Evolutionary conservation across 345 rosid species (phyloP), one percentile per base, ranked within the genome.

Genomic region (Orychophragmus violaceus): DNA sequence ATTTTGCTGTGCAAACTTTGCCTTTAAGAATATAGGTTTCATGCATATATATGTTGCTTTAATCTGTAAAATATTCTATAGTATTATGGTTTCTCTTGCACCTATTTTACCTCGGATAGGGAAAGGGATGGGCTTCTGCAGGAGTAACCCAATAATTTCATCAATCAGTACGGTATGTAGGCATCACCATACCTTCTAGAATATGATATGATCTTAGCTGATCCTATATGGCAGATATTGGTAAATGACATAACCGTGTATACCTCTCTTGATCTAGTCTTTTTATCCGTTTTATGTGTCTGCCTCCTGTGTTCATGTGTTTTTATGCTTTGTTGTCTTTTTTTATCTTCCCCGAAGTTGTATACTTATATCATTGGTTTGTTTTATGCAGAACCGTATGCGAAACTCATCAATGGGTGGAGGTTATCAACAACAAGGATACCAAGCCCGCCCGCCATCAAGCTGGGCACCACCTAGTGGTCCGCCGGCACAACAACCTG

Each of bases 121-220:
- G 94, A 85, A 88, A 87, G 88, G 87, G 95, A 83, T 84, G 95
- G 87, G 86, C 96, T 81, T 89, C 96, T 78, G 96, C 99, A 79
- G 98, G 91, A 89, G 98, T 90, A 84, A 85, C 85, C 84, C 89
- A 79, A 79, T 90, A 82, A 78, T 80, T 85, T 82, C 89, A 82
- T 77, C 96, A 79, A 73, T 81, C 77, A 79, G 89, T 80, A 91
- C 99, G 99, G 97, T 95, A 95, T 91, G 99, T 95, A 70, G 96
- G 96, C 85, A 80, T 80, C 36, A n/a, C 72, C 65, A 77, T 80
- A 76, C 85, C 84, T 78, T 84, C 68, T 71, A 68, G 69, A 75
- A 72, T 84, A 82, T 63, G 74, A 76, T 83, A 69, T 82, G 83
- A 76, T 76, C 82, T 85, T 71, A 72, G 76, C 76, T 85, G 69